phyloP scores from a whole-genome alignment of 192 early-diverging fungal species.

The Backusella morwellensis region DNA sequence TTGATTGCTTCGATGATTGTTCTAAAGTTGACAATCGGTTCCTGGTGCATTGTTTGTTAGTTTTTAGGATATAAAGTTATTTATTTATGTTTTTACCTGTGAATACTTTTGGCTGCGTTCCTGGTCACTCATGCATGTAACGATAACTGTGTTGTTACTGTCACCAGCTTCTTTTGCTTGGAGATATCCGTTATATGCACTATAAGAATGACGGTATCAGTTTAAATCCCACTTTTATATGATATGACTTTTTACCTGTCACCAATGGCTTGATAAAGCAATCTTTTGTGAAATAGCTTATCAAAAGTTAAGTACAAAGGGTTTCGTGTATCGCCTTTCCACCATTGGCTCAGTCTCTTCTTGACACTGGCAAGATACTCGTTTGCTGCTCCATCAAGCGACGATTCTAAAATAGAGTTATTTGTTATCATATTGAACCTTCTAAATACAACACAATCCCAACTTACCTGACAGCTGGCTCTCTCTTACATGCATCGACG shows the following conservation, averaged over 20 bases:
- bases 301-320: slow-evolving; percentile 40
- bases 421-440: too few relatives aligned
- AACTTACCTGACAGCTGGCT: neutral
- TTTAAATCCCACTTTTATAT: too few relatives aligned
- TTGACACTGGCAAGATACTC: neutral
- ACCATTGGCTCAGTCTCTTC: slow-evolving; percentile 40
- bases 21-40: slow-evolving; percentile 56
- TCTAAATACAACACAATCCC: neutral
- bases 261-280: slow-evolving; percentile 73
- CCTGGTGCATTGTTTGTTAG: neutral
- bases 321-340: slow-evolving; percentile 22
- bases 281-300: slow-evolving; percentile 62
- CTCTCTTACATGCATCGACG: neutral
- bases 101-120: slow-evolving; percentile 32
- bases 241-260: slow-evolving; percentile 17
- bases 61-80: too few relatives aligned
- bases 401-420: too few relatives aligned
- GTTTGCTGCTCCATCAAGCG: neutral
- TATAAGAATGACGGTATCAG: neutral
- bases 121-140: slow-evolving; percentile 43
- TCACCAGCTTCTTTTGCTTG: slow-evolving; percentile 31
- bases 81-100: neutral
- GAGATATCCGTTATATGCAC: slow-evolving; percentile 44
- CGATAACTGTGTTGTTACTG: slow-evolving; percentile 41
- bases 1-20: slow-evolving; percentile 76